phyloP scores from a whole-genome alignment of 164 flowering plant species.

The Litsea cubeba region DNA sequence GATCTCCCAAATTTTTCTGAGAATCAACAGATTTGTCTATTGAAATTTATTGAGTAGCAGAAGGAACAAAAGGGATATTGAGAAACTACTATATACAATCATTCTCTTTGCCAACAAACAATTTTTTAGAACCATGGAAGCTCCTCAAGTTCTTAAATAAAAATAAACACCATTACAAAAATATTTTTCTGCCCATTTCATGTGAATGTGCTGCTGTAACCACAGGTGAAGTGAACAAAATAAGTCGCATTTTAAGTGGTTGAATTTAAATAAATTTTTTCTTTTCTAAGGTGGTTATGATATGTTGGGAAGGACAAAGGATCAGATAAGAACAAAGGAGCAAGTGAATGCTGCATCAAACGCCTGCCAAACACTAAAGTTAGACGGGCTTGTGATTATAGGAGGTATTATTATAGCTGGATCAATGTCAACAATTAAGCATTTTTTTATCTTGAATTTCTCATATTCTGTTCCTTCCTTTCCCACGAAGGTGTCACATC shows the following conservation, averaged over 20 bases:
- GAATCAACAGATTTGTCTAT: too few relatives aligned
- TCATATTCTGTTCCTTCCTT: neutral
- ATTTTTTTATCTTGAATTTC: neutral
- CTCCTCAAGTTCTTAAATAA: too few relatives aligned
- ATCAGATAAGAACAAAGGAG: constrained; percentile 19
- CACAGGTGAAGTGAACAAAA: too few relatives aligned
- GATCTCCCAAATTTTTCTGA: too few relatives aligned
- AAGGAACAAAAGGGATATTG: too few relatives aligned
- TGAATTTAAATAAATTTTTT: neutral
- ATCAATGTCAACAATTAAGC: neutral
- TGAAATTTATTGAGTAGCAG: too few relatives aligned
- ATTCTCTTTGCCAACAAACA: too few relatives aligned
- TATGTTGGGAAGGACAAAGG: constrained; percentile 25
- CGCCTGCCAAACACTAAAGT: constrained; percentile 9
- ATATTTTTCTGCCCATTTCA: too few relatives aligned
- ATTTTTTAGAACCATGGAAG: too few relatives aligned
- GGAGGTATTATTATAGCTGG: constrained; percentile 10
- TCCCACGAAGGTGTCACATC: constrained; percentile 14
- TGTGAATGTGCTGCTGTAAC: too few relatives aligned
- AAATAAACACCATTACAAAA: too few relatives aligned
- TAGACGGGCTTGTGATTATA: constrained; percentile 16
- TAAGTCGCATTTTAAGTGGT: neutral
- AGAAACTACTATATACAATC: too few relatives aligned
- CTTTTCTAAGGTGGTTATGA: constrained; percentile 20
- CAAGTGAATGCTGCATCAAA: constrained; percentile 14